A percentile compares a stretch with the other conserved stretches of the same genome.
These are phyloP conservation scores for Balamuthia mandrillaris DNA, from an alignment of 208 protist species.

Conservation along the genomic window DNA sequence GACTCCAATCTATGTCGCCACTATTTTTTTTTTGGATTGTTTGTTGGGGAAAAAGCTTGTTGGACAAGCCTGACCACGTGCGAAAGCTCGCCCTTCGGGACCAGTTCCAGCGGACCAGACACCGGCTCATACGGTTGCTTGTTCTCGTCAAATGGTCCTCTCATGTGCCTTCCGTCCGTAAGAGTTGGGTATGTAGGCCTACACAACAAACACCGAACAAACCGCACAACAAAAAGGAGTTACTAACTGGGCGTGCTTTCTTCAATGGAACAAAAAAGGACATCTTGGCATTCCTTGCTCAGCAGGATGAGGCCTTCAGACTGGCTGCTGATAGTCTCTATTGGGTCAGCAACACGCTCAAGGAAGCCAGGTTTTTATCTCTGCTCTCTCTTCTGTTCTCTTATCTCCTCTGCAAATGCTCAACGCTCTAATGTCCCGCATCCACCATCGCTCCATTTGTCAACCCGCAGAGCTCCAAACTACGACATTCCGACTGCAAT, in stretches of 20 bases:
- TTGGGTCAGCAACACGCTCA: conserved; percentile 1
- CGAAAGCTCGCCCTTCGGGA: conserved; percentile 43
- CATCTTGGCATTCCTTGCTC: conserved; percentile 31
- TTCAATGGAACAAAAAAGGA: too few species aligned
- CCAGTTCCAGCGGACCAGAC: conserved; percentile 36
- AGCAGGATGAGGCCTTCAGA: conserved; percentile 44
- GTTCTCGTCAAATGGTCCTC: conserved; percentile 50
- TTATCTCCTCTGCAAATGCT: too few species aligned
- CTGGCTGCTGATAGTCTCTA: conserved; percentile 39
- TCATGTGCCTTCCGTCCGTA: conserved; percentile 39
- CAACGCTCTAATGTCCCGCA: too few species aligned
- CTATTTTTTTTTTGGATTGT: too few species aligned
- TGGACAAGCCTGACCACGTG: conserved; percentile 30
- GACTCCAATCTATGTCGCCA: too few species aligned
- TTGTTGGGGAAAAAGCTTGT: too few species aligned
- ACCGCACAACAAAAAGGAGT: too few species aligned
- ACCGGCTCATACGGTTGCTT: conserved; percentile 38
- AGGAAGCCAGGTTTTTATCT: conserved; percentile 22
- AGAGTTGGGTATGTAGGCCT: conserved; percentile 50
- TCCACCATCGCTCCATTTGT: neutral
- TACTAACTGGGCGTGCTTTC: too few species aligned
- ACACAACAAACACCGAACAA: too few species aligned
- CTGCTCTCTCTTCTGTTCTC: neutral
- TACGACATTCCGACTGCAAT: conserved; percentile 56
- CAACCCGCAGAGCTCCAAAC: conserved; percentile 40